phyloP scores from a whole-genome alignment of 331 rosid genomes.

The Malus hybrid region DNA sequence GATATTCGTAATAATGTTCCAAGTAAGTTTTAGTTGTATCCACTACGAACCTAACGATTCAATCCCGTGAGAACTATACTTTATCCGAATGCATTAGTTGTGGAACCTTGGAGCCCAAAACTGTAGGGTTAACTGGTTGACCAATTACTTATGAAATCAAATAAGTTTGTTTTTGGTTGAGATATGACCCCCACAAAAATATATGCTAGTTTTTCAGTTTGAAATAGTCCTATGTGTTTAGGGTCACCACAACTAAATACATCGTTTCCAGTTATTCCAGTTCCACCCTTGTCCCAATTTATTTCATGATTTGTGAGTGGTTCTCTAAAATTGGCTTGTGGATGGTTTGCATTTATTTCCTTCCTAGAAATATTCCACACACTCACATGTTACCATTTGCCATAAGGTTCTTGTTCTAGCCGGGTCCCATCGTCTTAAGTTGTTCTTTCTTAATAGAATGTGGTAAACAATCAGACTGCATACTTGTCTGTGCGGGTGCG shows the following conservation, averaged over 20 bases:
- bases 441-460: background rate
- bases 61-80: background rate
- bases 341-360: background rate
- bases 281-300: background rate
- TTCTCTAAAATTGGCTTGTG: background rate
- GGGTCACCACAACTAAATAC: background rate
- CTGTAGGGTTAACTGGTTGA: background rate
- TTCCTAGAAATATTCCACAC: background rate
- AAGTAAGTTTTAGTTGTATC: constrained; percentile 39
- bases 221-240: background rate
- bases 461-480: background rate
- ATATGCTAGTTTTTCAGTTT: background rate
- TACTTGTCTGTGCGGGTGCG: background rate
- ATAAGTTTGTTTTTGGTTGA: background rate
- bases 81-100: background rate
- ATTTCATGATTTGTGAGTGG: background rate
- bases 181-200: background rate
- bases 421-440: background rate
- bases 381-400: background rate
- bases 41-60: no score
- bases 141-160: background rate
- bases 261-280: background rate
- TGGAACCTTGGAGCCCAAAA: background rate
- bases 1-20: constrained; percentile 45
- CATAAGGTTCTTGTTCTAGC: background rate